Conservation (phyloP, 2,329 filamentous ascomycete genomes). For the Ophiocordyceps sinensis region DNA sequence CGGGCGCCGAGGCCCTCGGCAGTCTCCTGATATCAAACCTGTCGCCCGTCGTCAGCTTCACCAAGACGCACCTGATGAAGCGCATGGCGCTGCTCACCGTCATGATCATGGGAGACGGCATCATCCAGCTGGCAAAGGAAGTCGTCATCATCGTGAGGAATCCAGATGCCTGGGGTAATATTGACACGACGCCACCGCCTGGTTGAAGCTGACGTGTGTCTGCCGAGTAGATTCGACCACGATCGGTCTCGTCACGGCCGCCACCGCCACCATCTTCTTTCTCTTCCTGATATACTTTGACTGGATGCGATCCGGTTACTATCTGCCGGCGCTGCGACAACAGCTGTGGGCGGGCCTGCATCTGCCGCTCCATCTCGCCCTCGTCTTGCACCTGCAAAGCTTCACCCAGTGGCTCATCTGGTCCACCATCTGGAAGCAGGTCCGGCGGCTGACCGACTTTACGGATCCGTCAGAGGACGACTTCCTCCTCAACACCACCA, state of each 20-base stretch:
- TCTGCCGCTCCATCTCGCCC: slow-evolving; percentile 47
- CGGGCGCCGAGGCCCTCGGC: slow-evolving; percentile 35
- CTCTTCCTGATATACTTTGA: slow-evolving; percentile 37
- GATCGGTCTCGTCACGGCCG: slow-evolving; percentile 24
- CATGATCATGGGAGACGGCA: slow-evolving; percentile 52
- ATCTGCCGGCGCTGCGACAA: slow-evolving; percentile 41
- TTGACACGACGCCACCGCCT: not conserved
- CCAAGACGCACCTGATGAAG: slow-evolving; percentile 47
- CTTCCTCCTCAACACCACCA: slow-evolving; percentile 7
- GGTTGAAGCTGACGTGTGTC: not conserved
- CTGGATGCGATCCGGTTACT: slow-evolving; percentile 46
- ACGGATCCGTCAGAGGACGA: slow-evolving; percentile 4
- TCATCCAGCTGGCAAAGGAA: slow-evolving; percentile 38
- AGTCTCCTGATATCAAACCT: slow-evolving; percentile 37
- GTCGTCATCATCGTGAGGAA: slow-evolving; percentile 35
- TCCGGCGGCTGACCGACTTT: slow-evolving; percentile 7
- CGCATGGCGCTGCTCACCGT: slow-evolving; percentile 49
- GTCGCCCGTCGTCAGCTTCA: slow-evolving; percentile 43
- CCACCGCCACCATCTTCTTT: slow-evolving; percentile 25
- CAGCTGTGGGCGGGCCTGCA: slow-evolving; percentile 43
- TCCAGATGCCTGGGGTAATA: slow-evolving; percentile 24
- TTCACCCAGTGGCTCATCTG: slow-evolving; percentile 40
- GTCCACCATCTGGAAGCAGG: slow-evolving; percentile 22
- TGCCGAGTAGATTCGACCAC: slow-evolving; percentile 21
- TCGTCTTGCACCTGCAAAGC: slow-evolving; percentile 50